Evolutionary conservation across 768 basidiomycete species (phyloP), one percentile per base, ranked within the genome.

Genomic region (Tulasnella sp.): DNA sequence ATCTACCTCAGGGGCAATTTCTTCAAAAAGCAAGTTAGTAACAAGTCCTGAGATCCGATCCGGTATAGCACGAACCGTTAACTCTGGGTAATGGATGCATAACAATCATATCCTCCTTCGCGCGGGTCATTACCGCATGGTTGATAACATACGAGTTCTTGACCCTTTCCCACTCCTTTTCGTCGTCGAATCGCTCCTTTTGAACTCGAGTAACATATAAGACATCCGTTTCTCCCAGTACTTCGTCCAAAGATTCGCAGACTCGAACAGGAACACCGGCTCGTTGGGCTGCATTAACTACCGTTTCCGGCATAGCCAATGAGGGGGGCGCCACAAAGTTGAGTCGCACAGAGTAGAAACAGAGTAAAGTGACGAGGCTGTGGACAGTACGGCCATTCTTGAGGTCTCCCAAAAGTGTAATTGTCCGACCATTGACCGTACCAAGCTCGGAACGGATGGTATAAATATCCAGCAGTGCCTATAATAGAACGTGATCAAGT

Each of bases 351-450:
- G 81, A 79, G 71, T 99, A 98, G 37, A 92, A 73, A 58, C 81
- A 89, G 4, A 99, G 76, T 7, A 98, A 73, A 7, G 84, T 83
- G 58, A 98, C 93, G 41, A 99, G 75, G 60, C 85, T 89, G 69
- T 99, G 95, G 2, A 96, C 93, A 0, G 95, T 99, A 40, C 95
- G 80, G 27, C 95, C 95, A 61, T 98, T 93, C 73, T 95, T 96
- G 59, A 99, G 73, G 64, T 99, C 95, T 45, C 95, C 95, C 8
- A 99, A 77, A 46, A 90, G 66, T 8, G 87, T 90, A 62, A 98
- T 83, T 12, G 86, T 90, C 45, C 86, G 83, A 33, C 92, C 95
- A 63, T 98, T 98, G 57, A 98, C 91, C 0, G 92, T 95, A 49
- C 95, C 95, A 45, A 99, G 75, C 67, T 99, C 95, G 43, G 91